phyloP scores from a whole-genome alignment of 140 eudicot species.

The Flaveria floridana region DNA sequence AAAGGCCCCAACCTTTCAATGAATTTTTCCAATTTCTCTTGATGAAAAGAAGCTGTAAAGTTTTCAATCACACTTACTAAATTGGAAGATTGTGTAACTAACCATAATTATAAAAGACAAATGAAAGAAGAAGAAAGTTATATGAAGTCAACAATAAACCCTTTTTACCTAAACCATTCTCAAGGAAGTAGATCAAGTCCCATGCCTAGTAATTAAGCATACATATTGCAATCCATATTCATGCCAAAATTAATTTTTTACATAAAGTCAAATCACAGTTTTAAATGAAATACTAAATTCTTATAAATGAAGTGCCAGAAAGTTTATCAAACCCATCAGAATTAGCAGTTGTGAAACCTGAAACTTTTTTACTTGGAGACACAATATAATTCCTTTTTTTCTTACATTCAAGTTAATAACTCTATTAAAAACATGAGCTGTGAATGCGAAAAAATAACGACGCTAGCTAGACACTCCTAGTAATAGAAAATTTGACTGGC shows the following conservation, averaged over 20 bases:
- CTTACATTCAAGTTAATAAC: neutral
- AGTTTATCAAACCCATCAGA: neutral
- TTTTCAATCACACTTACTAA: slow-evolving; percentile 17
- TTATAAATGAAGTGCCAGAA: neutral
- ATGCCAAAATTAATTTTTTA: neutral
- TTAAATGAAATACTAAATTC: neutral
- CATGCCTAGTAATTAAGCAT: neutral
- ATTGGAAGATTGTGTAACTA: slow-evolving; percentile 11
- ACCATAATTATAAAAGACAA: slow-evolving; percentile 18
- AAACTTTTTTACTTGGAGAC: neutral
- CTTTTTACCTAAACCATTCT: neutral
- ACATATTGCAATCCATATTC: slow-evolving; percentile 1
- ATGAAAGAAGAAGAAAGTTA: slow-evolving; percentile 9
- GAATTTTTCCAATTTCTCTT: neutral
- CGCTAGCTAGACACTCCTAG: neutral
- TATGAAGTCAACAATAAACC: slow-evolving; percentile 21
- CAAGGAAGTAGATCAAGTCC: neutral
- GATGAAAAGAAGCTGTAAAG: slow-evolving; percentile 16
- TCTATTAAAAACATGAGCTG: neutral
- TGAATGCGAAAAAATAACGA: neutral
- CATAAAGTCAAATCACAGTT: neutral
- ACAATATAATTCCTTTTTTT: no score
- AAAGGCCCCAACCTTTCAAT: slow-evolving; percentile 1
- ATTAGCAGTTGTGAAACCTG: neutral
- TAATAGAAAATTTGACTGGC: neutral